Conservation (phyloP, 106 monocot species). For the Vanilla planifolia region DNA sequence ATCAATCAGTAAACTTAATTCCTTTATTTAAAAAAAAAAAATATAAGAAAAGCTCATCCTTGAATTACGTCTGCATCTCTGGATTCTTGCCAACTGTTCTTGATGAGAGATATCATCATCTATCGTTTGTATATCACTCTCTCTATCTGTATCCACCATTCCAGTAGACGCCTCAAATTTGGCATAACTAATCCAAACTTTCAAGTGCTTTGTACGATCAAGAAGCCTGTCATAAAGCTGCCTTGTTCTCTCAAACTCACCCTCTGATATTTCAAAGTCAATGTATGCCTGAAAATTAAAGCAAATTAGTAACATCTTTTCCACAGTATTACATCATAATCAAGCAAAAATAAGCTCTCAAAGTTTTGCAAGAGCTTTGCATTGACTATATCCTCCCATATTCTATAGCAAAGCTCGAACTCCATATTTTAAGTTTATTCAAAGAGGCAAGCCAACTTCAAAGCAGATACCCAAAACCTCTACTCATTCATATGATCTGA, state of each 20-base stretch:
- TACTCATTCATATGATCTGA: too few relatives aligned
- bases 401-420: too few relatives aligned
- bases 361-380: not conserved
- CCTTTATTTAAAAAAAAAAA: not conserved
- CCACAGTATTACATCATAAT: not conserved
- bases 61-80: slow-evolving; percentile 47
- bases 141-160: slow-evolving; percentile 17
- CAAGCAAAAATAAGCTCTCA: not conserved
- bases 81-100: slow-evolving; percentile 28
- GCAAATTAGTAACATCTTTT: not conserved
- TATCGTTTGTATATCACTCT: slow-evolving; percentile 9
- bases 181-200: slow-evolving; percentile 94
- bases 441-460: too few relatives aligned
- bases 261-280: slow-evolving; percentile 81
- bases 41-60: not conserved
- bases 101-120: slow-evolving; percentile 17
- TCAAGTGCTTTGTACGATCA: slow-evolving; percentile 87
- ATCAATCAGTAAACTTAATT: too few relatives aligned
- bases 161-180: slow-evolving; percentile 82
- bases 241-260: slow-evolving; percentile 68
- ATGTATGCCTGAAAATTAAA: slow-evolving; percentile 62
- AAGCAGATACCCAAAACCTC: too few relatives aligned
- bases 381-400: not conserved
- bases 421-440: too few relatives aligned
- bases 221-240: slow-evolving; percentile 79